These are phyloP conservation scores for Fusarium secorum DNA, from an alignment of 2,329 filamentous ascomycete genomes.

Conservation along the genomic window DNA sequence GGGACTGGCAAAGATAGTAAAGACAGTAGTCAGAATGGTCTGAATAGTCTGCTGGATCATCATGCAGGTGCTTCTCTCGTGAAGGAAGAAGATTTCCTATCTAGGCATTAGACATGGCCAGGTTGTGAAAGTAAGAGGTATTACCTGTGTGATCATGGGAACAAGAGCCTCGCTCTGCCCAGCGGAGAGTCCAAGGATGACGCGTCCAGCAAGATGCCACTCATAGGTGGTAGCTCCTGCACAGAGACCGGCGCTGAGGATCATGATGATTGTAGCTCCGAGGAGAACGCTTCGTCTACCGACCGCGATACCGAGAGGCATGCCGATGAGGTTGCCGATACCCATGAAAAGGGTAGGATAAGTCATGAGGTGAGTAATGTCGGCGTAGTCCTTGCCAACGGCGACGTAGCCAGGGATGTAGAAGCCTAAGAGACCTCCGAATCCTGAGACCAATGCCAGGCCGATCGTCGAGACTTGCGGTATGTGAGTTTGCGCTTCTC, in stretches of 20 bases:
- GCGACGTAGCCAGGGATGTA: slow-evolving; percentile 11
- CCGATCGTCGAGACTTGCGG: slow-evolving; percentile 11
- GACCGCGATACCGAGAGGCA: slow-evolving; percentile 33
- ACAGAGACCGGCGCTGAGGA: slow-evolving; percentile 29
- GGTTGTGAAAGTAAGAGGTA: fast-evolving
- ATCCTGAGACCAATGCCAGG: slow-evolving; percentile 9
- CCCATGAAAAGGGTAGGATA: slow-evolving; percentile 25
- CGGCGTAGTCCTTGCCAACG: slow-evolving; percentile 11
- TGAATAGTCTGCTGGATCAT: slow-evolving; percentile 37
- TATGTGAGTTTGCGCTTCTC: background rate
- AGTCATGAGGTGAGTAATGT: slow-evolving; percentile 18
- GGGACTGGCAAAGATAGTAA: slow-evolving; percentile 11
- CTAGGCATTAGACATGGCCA: background rate
- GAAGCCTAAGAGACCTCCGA: slow-evolving; percentile 12
- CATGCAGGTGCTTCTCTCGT: slow-evolving; percentile 29
- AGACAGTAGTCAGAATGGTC: slow-evolving; percentile 24
- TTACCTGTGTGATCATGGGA: slow-evolving; percentile 20
- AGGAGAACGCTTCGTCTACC: slow-evolving; percentile 36
- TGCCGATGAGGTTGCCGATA: slow-evolving; percentile 36
- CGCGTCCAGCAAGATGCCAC: slow-evolving; percentile 30
- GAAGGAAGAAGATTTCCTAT: slow-evolving; percentile 36
- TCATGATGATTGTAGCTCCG: slow-evolving; percentile 31
- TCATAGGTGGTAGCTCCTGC: slow-evolving; percentile 31
- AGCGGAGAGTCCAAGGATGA: slow-evolving; percentile 28
- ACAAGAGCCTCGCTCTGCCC: slow-evolving; percentile 32